These are phyloP conservation scores for Boletus rubropictus DNA, from an alignment of 768 basidiomycete genomes.

Conservation along the genomic window DNA sequence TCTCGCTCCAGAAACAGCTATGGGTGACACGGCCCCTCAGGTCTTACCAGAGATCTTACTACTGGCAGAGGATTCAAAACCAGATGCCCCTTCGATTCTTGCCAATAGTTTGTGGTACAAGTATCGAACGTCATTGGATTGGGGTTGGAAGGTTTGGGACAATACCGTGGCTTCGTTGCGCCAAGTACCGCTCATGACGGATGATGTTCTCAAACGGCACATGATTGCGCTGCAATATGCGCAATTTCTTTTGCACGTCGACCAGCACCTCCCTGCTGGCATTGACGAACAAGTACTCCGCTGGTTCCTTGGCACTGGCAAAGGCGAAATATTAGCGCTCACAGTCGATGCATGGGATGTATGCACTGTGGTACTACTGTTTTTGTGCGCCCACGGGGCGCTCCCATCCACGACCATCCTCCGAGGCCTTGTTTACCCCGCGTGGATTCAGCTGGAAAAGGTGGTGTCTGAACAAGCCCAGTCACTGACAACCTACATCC, in stretches of 20 bases:
- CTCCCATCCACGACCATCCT: conserved; percentile 69
- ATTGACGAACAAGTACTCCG: conserved; percentile 63
- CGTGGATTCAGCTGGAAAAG: conserved; percentile 58
- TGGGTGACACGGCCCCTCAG: conserved; percentile 32
- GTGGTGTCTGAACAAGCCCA: conserved; percentile 34
- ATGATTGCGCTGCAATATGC: conserved; percentile 62
- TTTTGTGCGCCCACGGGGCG: conserved; percentile 61
- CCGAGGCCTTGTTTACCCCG: conserved; percentile 70
- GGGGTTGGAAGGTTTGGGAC: conserved; percentile 84
- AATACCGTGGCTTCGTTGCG: conserved; percentile 71
- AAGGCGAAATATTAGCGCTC: conserved; percentile 55
- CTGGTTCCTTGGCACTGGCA: conserved; percentile 70
- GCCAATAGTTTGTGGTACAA: conserved; percentile 81
- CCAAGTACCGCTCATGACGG: conserved; percentile 54
- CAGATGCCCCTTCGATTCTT: conserved; percentile 60
- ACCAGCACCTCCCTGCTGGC: conserved; percentile 69
- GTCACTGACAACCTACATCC: conserved; percentile 47
- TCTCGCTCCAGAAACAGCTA: conserved; percentile 34
- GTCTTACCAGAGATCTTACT: conserved; percentile 59
- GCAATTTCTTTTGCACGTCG: conserved; percentile 63
- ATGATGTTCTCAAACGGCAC: conserved; percentile 42
- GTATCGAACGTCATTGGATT: conserved; percentile 64
- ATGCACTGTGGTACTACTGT: conserved; percentile 54
- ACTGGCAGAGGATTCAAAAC: conserved; percentile 52
- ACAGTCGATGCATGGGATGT: conserved; percentile 62